These are phyloP conservation scores for Naegleria fowleri DNA, from an alignment of 208 protist species.

Conservation along the genomic window DNA sequence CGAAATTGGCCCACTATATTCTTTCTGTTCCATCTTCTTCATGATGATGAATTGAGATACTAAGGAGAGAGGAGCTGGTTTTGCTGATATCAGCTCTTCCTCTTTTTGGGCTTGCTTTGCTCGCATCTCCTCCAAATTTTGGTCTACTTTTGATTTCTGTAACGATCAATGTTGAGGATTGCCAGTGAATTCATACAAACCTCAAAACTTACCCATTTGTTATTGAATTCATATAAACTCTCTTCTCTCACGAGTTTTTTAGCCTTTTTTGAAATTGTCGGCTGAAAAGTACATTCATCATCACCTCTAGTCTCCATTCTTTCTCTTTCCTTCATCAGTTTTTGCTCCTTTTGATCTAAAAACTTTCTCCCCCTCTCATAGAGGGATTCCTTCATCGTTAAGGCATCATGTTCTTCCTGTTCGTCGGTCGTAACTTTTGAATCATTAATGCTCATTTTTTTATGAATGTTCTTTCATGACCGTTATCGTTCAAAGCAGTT, in stretches of 20 bases:
- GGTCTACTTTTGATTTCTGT: not conserved
- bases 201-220: not conserved
- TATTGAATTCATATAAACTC: not conserved
- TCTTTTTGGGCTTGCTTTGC: not conserved
- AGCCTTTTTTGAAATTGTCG: not conserved
- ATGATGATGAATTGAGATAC: not conserved
- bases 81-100: not conserved
- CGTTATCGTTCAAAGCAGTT: too few species aligned
- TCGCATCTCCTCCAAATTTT: not conserved
- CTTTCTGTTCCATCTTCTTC: slow-evolving; percentile 4
- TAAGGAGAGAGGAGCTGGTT: not conserved
- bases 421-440: not conserved
- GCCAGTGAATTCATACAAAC: not conserved
- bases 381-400: not conserved
- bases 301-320: not conserved
- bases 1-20: not conserved
- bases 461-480: too few species aligned
- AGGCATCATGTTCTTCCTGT: not conserved
- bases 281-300: not conserved
- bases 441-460: not conserved
- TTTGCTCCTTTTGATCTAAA: not conserved
- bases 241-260: not conserved
- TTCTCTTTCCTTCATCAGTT: not conserved
- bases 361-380: not conserved
- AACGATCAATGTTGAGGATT: not conserved